A percentile compares a stretch with the other conserved stretches of the same genome.
Conservation (phyloP, 495 filamentous ascomycete genomes). For the Lineolata rhizophorae region DNA sequence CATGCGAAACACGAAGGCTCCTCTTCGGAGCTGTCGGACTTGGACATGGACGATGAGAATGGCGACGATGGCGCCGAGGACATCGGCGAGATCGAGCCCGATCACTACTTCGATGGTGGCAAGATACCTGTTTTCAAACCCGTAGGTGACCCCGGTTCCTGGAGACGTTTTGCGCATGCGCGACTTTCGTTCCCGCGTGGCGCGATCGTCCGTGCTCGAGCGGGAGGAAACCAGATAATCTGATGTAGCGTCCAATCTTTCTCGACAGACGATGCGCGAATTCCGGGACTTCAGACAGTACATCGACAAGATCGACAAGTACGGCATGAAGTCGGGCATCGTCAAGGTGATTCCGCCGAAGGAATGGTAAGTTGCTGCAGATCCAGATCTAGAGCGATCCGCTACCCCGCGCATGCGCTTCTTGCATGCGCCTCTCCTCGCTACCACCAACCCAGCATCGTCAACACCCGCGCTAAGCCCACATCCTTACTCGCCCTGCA, state of each 20-base stretch:
- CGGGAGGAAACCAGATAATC: background rate
- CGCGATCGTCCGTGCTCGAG: background rate
- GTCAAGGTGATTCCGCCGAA: constrained; percentile 84
- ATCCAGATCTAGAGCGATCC: constrained; percentile 2
- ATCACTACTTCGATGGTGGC: constrained; percentile 68
- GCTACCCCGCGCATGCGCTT: constrained; percentile 2
- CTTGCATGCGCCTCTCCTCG: too few relatives aligned
- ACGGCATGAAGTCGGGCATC: constrained; percentile 94
- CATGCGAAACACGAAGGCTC: constrained; percentile 13
- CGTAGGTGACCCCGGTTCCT: constrained; percentile 24
- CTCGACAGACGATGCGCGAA: constrained; percentile 56
- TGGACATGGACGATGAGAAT: constrained; percentile 1
- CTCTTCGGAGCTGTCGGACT: constrained; percentile 17
- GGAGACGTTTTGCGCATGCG: background rate
- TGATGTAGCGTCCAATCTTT: constrained; percentile 1
- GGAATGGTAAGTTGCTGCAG: constrained; percentile 50
- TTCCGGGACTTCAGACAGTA: constrained; percentile 80
- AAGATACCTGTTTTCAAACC: constrained; percentile 89
- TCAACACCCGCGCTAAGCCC: constrained; percentile 1
- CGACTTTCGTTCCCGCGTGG: constrained; percentile 3
- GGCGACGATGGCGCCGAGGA: constrained; percentile 33
- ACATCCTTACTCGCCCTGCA: constrained; percentile 16
- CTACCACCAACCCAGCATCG: constrained; percentile 1
- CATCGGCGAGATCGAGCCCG: constrained; percentile 49
- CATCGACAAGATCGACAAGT: constrained; percentile 69